A percentile compares a stretch with the other conserved stretches of the same genome.
Evolutionary conservation across 2,329 filamentous ascomycete species (phyloP).

Genomic region (Rhynchosporium graminicola): DNA sequence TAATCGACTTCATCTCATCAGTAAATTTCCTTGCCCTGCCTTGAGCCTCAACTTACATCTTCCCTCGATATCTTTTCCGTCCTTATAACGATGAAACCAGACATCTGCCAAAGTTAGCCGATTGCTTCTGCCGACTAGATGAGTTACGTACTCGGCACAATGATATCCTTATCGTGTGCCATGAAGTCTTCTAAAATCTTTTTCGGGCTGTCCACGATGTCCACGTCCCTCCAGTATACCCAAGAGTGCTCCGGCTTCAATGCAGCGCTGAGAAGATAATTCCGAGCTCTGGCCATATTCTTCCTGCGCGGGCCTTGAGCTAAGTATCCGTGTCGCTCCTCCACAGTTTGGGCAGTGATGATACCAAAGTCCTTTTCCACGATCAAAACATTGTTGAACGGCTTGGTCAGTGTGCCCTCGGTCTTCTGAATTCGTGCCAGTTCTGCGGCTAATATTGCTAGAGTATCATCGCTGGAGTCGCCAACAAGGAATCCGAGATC

Average conservation of each 20-base stretch:
- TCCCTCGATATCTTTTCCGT: constrained; percentile 86
- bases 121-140: not conserved
- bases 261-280: constrained; percentile 83
- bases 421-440: constrained; percentile 84
- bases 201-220: constrained; percentile 87
- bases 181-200: constrained; percentile 94
- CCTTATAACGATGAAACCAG: constrained; percentile 87
- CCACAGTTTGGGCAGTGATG: constrained; percentile 66
- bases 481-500: constrained; percentile 93
- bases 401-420: constrained; percentile 65
- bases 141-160: constrained; percentile 81
- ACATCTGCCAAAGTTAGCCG: constrained; percentile 64
- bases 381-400: constrained; percentile 82
- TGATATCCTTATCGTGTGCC: constrained; percentile 86
- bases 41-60: constrained; percentile 65
- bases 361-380: constrained; percentile 87
- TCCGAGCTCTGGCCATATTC: constrained; percentile 85
- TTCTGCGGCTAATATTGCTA: constrained; percentile 82
- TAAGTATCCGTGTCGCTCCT: constrained; percentile 81
- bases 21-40: constrained; percentile 24
- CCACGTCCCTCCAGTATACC: constrained; percentile 98
- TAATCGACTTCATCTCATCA: constrained; percentile 74
- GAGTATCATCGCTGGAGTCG: constrained; percentile 87
- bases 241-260: constrained; percentile 93
- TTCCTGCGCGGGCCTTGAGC: constrained; percentile 90